Base-by-base conservation (phyloP, 176 grass and related monocot species). In the Zea luxurians region DNA sequence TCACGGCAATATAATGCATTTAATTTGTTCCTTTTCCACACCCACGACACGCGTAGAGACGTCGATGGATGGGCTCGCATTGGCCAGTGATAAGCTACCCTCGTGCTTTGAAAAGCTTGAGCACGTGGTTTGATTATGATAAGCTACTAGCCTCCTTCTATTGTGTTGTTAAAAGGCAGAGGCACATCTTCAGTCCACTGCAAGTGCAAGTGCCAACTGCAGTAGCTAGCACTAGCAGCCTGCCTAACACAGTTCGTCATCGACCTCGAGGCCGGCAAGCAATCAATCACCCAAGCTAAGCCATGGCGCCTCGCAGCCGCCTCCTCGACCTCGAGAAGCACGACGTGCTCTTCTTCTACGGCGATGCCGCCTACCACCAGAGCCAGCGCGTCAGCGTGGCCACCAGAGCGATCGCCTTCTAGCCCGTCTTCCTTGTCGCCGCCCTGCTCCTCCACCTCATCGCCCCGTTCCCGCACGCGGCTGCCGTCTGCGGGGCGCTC, bases 291-390 rank as follows among this genome's bases (percentile, higher is more conserved):
- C 9, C 2, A 20, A 61, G 11, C 7, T 37, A 52, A 57, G 17
- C 58, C 38, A 88, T 84, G 86, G 77, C 82, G 69, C 37, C 86
- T 68, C 70, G 53, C 68, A n/a, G 54, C 52, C 78, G 89, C 0
- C 34, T 92, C 38, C 84, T 97, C 41, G 80, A 97, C 78, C 77
- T 94, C 59, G 94, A 97, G 78, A 84, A 40, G 11, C 71, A 94
- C 77, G 93, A 88, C 78, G 83, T 90, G 57, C 45, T 49, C 68
- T 48, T 48, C 68, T 92, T 92, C 85, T 92, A 92, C 65, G 91
- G 89, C 2, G 20, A n/a, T 2, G 48, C 2, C 6, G 72, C 79
- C 8, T 88, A 93, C 84, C 91, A 91, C 79, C 91, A 88, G 60
- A 84, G 91, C 80, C 75, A 94, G 77, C 64, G 67, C 35, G 67